These are phyloP conservation scores for Dictyostelium intermedium DNA, from an alignment of 78 protist genomes.

Conservation along the genomic window DNA sequence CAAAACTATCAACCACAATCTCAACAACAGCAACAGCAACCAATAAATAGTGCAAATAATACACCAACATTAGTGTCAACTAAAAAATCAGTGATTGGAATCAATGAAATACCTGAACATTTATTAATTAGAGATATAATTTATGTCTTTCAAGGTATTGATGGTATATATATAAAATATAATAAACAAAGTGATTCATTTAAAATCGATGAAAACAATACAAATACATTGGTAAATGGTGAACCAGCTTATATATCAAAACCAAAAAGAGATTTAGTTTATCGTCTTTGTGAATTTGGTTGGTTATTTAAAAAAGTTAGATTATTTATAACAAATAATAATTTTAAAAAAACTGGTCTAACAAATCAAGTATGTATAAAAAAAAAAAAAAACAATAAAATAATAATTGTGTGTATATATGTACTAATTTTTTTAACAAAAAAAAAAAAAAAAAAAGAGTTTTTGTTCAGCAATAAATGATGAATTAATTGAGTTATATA, in stretches of 20 bases:
- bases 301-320: constrained; percentile 57
- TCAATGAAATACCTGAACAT: constrained; percentile 18
- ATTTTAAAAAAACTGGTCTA: constrained; percentile 34
- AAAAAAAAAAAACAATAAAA: background rate
- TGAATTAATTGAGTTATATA: constrained; percentile 66
- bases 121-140: constrained; percentile 30
- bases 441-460: constrained; percentile 7
- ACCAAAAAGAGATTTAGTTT: constrained; percentile 32
- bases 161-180: constrained; percentile 57
- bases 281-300: constrained; percentile 63
- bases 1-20: background rate
- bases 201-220: constrained; percentile 1
- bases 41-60: background rate
- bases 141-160: constrained; percentile 73
- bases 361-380: constrained; percentile 42
- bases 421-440: background rate
- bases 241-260: constrained; percentile 14
- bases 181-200: background rate
- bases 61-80: background rate
- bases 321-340: background rate
- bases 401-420: no score
- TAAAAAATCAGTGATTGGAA: background rate
- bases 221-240: background rate
- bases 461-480: constrained; percentile 70
- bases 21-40: background rate